Percentiles rank a stretch among this genome's conserved stretches.
Evolutionary conservation across 257 asterid species (phyloP).

Genomic region (Linderniella brevidens): DNA sequence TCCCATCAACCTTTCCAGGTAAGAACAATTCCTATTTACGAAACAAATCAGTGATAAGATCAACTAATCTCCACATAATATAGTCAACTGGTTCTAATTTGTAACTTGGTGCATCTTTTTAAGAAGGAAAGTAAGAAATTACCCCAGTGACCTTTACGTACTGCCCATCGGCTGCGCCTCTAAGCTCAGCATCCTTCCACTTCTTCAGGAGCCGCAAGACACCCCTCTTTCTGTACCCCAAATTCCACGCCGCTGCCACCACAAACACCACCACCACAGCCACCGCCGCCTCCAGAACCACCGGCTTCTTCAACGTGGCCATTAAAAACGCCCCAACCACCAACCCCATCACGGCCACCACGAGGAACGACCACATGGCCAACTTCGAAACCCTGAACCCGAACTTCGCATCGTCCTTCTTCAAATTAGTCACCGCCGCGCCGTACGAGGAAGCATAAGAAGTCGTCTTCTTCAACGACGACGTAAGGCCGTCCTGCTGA

Average conservation of each 20-base stretch:
- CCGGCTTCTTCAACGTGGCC: conserved; percentile 65
- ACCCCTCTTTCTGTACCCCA: conserved; percentile 33
- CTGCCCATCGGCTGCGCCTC: conserved; percentile 89
- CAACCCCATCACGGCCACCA: conserved; percentile 65
- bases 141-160: conserved; percentile 98
- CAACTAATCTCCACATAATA: background rate
- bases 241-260: conserved; percentile 43
- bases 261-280: conserved; percentile 30
- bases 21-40: no score
- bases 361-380: conserved; percentile 72
- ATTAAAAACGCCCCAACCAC: conserved; percentile 68
- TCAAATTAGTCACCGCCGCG: conserved; percentile 55
- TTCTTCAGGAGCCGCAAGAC: conserved; percentile 35
- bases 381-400: conserved; percentile 74
- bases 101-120: no score
- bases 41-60: background rate
- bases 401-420: conserved; percentile 28
- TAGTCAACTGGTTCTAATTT: no score
- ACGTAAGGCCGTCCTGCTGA: conserved; percentile 21
- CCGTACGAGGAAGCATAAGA: conserved; percentile 18
- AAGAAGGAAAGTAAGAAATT: conserved; percentile 14
- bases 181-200: conserved; percentile 67
- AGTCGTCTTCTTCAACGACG: no score
- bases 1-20: no score
- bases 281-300: conserved; percentile 44